A percentile compares a stretch with the other conserved stretches of the same genome.
Evolutionary conservation across 108 stramenopile genomes (phyloP).

Genomic region (Skeletonema tropicum): DNA sequence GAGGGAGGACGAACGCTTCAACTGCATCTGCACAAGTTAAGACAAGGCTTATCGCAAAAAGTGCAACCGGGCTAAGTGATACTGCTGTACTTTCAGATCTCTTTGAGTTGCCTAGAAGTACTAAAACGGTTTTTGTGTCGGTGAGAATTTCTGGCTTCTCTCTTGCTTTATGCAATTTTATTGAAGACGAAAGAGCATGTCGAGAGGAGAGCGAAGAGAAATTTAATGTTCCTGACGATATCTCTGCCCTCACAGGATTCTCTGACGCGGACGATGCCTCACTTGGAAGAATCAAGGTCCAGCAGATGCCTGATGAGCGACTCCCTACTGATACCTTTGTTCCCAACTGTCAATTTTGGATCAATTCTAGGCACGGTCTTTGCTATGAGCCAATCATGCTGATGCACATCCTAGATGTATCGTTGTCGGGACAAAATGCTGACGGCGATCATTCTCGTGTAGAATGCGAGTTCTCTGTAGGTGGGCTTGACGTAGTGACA

Average conservation of each 20-base stretch:
- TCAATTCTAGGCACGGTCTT: slow-evolving; percentile 10
- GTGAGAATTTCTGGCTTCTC: slow-evolving; percentile 36
- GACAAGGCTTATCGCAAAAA: neutral
- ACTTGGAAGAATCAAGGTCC: slow-evolving; percentile 1
- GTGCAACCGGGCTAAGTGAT: neutral
- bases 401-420: slow-evolving; percentile 30
- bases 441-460: neutral
- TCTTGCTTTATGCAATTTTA: slow-evolving; percentile 34
- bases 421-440: slow-evolving; percentile 12
- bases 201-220: slow-evolving; percentile 5
- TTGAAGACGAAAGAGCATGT: neutral
- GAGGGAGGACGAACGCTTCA: neutral
- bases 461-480: slow-evolving; percentile 8
- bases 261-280: slow-evolving; percentile 35
- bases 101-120: neutral
- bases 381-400: slow-evolving; percentile 30
- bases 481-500: slow-evolving; percentile 11
- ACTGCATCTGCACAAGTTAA: neutral
- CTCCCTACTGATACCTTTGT: slow-evolving; percentile 17
- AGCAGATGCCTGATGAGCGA: neutral
- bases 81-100: neutral
- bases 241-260: slow-evolving; percentile 43
- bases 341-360: slow-evolving; percentile 36
- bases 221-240: slow-evolving; percentile 24
- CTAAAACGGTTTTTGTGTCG: slow-evolving; percentile 7